Evolutionary conservation across 2,329 filamentous ascomycete genomes (phyloP).

Genomic region (Onygena corvina): DNA sequence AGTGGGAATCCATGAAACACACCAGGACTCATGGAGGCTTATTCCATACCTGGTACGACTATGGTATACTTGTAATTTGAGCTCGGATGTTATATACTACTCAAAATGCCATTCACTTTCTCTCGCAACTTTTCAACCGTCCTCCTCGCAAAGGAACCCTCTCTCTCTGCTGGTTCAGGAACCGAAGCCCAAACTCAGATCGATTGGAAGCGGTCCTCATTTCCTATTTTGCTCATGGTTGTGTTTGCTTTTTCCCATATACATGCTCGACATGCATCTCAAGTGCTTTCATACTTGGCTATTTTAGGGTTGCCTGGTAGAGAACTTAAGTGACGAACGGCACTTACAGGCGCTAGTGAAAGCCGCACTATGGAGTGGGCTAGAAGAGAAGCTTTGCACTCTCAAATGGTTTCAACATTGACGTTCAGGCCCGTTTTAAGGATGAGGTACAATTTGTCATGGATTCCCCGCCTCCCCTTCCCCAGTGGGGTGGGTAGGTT

Average conservation of each 20-base stretch:
- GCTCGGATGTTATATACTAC: too few species aligned
- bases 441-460: neutral
- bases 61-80: too few species aligned
- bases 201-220: neutral
- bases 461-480: neutral
- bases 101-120: too few species aligned
- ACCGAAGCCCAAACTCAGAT: neutral
- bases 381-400: conserved; percentile 4
- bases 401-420: neutral
- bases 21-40: too few species aligned
- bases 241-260: neutral
- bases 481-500: too few species aligned
- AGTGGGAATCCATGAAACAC: too few species aligned
- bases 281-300: too few species aligned
- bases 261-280: neutral
- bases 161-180: neutral
- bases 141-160: neutral
- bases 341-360: neutral
- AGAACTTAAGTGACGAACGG: neutral
- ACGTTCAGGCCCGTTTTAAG: neutral
- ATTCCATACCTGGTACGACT: too few species aligned
- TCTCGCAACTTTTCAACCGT: too few species aligned
- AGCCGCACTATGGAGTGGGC: conserved; percentile 1
- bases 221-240: neutral
- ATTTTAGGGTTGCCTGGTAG: neutral